Conservation (phyloP, 2,329 filamentous ascomycete genomes). For the Dactylellina haptotyla region DNA sequence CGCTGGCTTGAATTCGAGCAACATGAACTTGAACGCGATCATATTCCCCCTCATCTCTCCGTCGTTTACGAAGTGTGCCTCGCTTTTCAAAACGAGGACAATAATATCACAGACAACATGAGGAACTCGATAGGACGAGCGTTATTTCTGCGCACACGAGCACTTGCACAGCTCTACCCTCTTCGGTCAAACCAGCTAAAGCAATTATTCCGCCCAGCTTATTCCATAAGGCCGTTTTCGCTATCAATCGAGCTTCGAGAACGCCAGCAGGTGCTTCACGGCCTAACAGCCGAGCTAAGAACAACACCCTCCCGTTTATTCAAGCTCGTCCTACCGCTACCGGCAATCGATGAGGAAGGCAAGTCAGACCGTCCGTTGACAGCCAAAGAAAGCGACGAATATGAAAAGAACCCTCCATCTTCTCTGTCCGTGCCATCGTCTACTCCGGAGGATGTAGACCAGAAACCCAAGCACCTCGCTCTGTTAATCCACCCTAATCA, state of each 20-base stretch:
- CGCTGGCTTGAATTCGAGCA: background rate
- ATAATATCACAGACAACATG: constrained; percentile 15
- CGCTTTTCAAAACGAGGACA: background rate
- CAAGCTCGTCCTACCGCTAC: constrained; percentile 80
- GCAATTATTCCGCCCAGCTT: background rate
- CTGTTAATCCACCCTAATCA: constrained; percentile 89
- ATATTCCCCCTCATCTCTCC: background rate
- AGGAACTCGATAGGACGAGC: constrained; percentile 31
- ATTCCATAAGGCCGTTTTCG: constrained; percentile 14
- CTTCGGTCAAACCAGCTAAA: background rate
- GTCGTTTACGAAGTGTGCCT: constrained; percentile 1
- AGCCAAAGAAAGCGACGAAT: constrained; percentile 31
- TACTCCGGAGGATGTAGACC: constrained; percentile 8
- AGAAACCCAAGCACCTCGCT: constrained; percentile 72
- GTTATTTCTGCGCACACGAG: constrained; percentile 24
- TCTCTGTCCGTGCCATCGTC: constrained; percentile 12
- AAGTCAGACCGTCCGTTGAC: constrained; percentile 24
- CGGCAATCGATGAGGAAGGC: constrained; percentile 59
- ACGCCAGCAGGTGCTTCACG: constrained; percentile 46
- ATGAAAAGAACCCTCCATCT: constrained; percentile 34
- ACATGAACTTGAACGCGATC: background rate
- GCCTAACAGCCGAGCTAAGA: constrained; percentile 67
- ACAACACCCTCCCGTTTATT: constrained; percentile 83
- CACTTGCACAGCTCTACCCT: background rate
- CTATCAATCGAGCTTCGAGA: constrained; percentile 1